Evolutionary conservation across 371 early-diverging fungal species (phyloP).

Genomic region (Apophysomyces sp.): DNA sequence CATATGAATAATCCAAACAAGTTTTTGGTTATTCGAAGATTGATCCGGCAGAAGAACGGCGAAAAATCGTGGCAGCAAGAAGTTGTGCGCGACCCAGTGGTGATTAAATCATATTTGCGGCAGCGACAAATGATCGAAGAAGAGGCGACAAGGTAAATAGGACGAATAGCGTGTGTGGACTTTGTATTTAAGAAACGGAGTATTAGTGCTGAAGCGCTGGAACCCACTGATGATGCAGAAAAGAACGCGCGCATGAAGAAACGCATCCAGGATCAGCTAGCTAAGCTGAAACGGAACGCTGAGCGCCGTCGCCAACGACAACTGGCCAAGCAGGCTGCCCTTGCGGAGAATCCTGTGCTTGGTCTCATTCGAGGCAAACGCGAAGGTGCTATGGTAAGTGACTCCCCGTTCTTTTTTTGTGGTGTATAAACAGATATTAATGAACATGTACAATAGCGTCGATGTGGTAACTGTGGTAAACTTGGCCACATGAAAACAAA

Average conservation of each 20-base stretch:
- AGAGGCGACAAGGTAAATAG: constrained; percentile 44
- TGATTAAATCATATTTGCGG: constrained; percentile 87
- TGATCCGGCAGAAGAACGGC: constrained; percentile 64
- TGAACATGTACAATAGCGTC: constrained; percentile 39
- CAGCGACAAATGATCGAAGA: constrained; percentile 84
- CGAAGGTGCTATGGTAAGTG: constrained; percentile 49
- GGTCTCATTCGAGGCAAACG: constrained; percentile 58
- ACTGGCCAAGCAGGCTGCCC: constrained; percentile 44
- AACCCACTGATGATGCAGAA: constrained; percentile 61
- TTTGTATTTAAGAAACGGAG: background rate
- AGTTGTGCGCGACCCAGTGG: constrained; percentile 76
- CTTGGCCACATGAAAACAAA: constrained; percentile 90
- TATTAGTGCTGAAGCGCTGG: constrained; percentile 50
- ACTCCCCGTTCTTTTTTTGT: background rate
- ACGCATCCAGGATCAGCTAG: constrained; percentile 62
- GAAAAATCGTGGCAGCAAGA: constrained; percentile 77
- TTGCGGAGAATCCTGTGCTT: constrained; percentile 53
- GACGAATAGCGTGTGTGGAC: background rate
- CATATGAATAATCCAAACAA: constrained; percentile 60
- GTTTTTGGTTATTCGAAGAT: constrained; percentile 61
- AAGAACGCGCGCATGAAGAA: constrained; percentile 64
- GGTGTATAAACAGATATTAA: background rate
- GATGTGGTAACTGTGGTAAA: constrained; percentile 84
- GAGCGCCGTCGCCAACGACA: constrained; percentile 58
- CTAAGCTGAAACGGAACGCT: constrained; percentile 62